A percentile compares a stretch with the other conserved stretches of the same genome.
Evolutionary conservation across 331 rosid genomes (phyloP).

Genomic region (Rosa hybrid): DNA sequence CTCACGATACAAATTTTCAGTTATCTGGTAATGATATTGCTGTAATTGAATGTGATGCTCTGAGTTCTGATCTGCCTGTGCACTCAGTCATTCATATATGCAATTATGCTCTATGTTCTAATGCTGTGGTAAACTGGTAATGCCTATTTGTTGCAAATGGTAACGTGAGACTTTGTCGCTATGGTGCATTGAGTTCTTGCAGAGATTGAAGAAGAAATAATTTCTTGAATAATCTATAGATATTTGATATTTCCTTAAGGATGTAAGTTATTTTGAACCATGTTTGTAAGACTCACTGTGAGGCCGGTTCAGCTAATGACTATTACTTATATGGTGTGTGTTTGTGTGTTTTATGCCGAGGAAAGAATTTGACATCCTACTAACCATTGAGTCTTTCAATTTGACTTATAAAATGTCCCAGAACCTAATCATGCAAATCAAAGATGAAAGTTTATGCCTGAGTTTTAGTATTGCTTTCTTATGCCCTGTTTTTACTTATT

Average conservation of each 20-base stretch:
- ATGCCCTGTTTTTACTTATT: constrained; percentile 1
- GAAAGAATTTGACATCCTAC: background rate
- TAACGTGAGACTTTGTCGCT: background rate
- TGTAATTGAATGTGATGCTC: background rate
- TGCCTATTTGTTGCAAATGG: no score
- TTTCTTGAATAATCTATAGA: background rate
- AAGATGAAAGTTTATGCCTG: background rate
- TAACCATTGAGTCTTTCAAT: background rate
- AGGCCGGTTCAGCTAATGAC: background rate
- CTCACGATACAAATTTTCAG: background rate
- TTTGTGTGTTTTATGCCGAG: background rate
- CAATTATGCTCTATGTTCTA: background rate
- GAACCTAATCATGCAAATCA: background rate
- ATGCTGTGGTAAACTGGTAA: background rate
- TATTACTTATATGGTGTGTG: background rate
- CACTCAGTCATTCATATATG: background rate
- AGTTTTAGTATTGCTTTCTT: constrained; percentile 9
- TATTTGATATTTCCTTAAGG: background rate
- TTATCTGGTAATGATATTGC: background rate
- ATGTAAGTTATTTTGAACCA: background rate
- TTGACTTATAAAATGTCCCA: background rate
- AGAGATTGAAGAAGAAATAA: background rate
- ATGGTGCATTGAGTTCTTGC: background rate
- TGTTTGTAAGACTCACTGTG: constrained; percentile 7
- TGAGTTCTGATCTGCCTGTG: background rate